Base-by-base conservation (phyloP, 805 yeast genomes). In the Cyberlindnera amylophila region DNA sequence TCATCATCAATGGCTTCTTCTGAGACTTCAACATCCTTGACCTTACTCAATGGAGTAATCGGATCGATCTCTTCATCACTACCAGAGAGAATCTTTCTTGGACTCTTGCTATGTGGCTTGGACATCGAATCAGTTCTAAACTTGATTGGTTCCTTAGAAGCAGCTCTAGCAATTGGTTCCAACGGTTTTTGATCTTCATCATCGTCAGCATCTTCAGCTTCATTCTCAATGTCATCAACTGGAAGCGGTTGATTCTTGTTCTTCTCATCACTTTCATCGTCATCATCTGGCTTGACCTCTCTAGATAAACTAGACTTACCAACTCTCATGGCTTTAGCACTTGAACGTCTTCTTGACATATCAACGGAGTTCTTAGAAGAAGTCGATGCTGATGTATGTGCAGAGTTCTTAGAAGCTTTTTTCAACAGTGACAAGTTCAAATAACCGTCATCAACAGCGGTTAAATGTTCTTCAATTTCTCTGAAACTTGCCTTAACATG, bases 391-490 rank as follows among this genome's bases (percentile, higher is more conserved):
- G 48, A 40, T 9, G 38, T 33, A 29, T 15, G 9, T 8, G 19
- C 31, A 6, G 39, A 34, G 24, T 13, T 17, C 44, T 64, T 66
- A 17, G 71, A 62, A 2, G 77, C 69, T 42, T 74, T 73, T 55
- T 73, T 71, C 52, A 81, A 61, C 24, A 81, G 57, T 0, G 72
- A 69, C 32, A 77, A 51, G 59, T 82, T 86, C 58, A 81, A 60
- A 50, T 72, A 72, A 1, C 87, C 88, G 57, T 81, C 83, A 57
- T 82, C 87, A 34, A 79, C 72, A 7, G 80, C 74, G 45, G 73
- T 74, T 55, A 81, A 62, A 23, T 78, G 74, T 11, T 71, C 71
- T 44, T 79, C 80, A 46, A 79, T 72, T 40, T 72, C 77, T 34
- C 71, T 70, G 38, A 81, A 53, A 1, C 45, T 3, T 24, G 57